Evolutionary conservation across 768 basidiomycete genomes (phyloP), one percentile per base, ranked within the genome.

Genomic region (Suillus brevipes): DNA sequence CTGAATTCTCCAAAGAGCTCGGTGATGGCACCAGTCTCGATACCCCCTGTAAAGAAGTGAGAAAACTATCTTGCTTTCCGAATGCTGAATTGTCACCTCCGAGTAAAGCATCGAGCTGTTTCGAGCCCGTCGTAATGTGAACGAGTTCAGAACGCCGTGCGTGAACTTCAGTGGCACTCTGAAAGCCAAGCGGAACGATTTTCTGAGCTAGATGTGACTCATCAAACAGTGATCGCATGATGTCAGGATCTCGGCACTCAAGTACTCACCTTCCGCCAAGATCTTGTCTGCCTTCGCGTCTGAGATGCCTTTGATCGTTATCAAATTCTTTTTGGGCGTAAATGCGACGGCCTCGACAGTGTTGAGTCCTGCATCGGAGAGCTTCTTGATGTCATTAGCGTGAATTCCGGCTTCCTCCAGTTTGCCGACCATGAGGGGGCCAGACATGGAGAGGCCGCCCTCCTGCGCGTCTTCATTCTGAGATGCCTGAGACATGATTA

Each of bases 251-350:
- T 23, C 25, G 13, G 38, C 31, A 74, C 85, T 36, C 34, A 8
- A 36, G 34, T 36, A 36, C 34, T 67, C 65, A 94, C 97, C 97
- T 83, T 97, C 95, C 16, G 83, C 79, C 34, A 99, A 78, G 64
- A 99, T 97, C 81, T 95, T 99, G 75, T 99, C 97, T 2, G 97
- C 97, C 75, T 99, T 99, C 67, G 89, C 85, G 70, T 99, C 97
- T 31, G 94, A 95, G 56, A 99, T 97, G 12, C 97, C 97, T 77
- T 98, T 99, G 70, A 99, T 96, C 6, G 87, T 85, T 64, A 93
- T 85, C 40, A 99, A 80, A 60, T 83, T 83, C 81, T 98, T 99
- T 85, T 98, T 97, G 16, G 97, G 94, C 0, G 96, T 98, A 74
- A 95, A 98, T 40, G 95, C 96, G 60, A 99, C 94, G 18, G 94